Base-by-base conservation (phyloP, 2,329 filamentous ascomycete genomes). In the Hirsutella minnesotensis region DNA sequence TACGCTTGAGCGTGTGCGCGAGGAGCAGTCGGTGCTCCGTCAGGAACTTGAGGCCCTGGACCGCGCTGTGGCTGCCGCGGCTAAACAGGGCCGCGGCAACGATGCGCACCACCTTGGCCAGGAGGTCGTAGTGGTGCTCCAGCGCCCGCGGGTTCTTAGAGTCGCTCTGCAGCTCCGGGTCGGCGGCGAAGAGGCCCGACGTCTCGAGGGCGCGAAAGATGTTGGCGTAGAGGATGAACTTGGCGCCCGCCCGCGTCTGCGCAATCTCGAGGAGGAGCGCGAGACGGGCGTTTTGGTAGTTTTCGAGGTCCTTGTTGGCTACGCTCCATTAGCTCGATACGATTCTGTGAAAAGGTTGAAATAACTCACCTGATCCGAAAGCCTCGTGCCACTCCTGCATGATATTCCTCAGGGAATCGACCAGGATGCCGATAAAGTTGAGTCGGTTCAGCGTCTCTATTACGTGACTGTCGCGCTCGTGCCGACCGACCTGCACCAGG, bases 111-210 rank as follows among this genome's bases (percentile, higher is more conserved):
- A 95, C 75, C 43, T 83, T 79, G 31, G 86, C 77, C 15, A 98
- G 77, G 7, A 98, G 73, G 39, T 80, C 75, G 62, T 94, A 96
- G 64, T 94, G 94, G 55, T 81, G 82, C 49, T 80, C 77, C 18
- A 95, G 72, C 3, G 86, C 83, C 45, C 74, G 70, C 3, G 77
- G 68, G 52, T 87, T 81, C 43, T 80, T 73, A 43, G 81, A 75
- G 51, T 86, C 78, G 63, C 89, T 79, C 46, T 94, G 88, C 43
- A 98, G 79, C 60, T 98, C 92, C 1, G 92, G 92, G 59, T 98
- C 92, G 12, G 85, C 84, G 9, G 80, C 72, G 60, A 96, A 98
- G 19, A 96, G 73, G n/a, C 80, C 78, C 1, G 88, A 94, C 44
- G 83, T 77, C 48, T 84, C 83, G 22, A 96, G 68, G 0, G 86